A percentile compares a stretch with the other conserved stretches of the same genome.
phyloP scores from a whole-genome alignment of 1,284 basidiomycete species.

The Salmacisia buchloeana region DNA sequence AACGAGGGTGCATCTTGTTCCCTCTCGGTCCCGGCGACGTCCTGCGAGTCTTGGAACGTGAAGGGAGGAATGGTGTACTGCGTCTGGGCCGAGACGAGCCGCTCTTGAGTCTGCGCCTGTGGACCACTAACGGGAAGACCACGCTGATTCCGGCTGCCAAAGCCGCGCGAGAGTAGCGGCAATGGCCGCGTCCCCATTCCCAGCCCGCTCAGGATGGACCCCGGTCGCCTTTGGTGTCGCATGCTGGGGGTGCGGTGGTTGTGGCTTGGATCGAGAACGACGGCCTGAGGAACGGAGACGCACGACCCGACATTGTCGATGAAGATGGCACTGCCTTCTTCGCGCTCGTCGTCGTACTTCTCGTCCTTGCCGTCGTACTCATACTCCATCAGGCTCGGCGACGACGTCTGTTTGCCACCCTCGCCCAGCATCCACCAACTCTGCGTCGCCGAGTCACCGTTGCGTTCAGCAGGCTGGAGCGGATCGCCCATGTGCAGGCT shows the following conservation, averaged over 20 bases:
- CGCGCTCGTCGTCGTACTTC: not conserved
- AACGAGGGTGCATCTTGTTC: no score
- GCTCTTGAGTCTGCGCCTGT: no score
- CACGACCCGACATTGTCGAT: not conserved
- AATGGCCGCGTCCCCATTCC: not conserved
- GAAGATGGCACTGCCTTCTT: not conserved
- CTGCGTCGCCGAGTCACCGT: not conserved
- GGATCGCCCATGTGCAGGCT: no score
- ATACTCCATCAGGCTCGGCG: constrained; percentile 4
- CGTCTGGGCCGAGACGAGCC: no score
- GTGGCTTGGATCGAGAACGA: not conserved
- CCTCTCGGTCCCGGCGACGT: no score
- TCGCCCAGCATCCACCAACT: constrained; percentile 2
- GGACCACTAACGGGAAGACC: no score
- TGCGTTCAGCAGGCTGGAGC: no score
- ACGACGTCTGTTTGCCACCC: not conserved
- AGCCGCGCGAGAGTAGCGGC: no score
- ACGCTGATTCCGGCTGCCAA: no score
- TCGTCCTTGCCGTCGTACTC: no score
- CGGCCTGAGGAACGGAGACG: not conserved
- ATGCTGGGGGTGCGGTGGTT: not conserved
- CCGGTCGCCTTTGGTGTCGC: not conserved
- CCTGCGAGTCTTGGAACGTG: no score
- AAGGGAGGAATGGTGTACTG: no score
- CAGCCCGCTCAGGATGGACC: not conserved